Conservation (phyloP, 78 protist genomes). For the Parvularia atlantis region DNA sequence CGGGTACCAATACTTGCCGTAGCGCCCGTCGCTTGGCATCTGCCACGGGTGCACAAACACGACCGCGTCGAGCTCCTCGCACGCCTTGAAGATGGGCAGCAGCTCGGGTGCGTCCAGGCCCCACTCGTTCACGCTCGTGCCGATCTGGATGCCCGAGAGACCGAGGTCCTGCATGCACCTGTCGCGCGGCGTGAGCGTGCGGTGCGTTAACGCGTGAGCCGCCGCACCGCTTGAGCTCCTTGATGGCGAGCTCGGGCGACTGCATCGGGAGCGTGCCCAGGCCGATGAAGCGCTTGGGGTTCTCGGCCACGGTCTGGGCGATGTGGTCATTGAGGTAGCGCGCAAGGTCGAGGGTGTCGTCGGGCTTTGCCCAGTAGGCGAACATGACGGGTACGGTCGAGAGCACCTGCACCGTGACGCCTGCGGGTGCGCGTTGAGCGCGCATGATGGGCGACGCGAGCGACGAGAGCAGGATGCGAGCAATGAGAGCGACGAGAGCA, state of each 20-base stretch:
- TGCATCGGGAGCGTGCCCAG: conserved; percentile 89
- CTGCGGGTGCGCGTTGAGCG: no score
- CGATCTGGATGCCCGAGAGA: conserved; percentile 24
- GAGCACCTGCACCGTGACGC: conserved; percentile 68
- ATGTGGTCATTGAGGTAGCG: conserved; percentile 80
- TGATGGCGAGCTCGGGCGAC: conserved; percentile 58
- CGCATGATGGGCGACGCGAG: no score
- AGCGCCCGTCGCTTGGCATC: conserved; percentile 45
- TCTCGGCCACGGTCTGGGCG: conserved; percentile 38
- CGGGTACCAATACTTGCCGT: conserved; percentile 49
- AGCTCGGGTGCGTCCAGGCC: conserved; percentile 62
- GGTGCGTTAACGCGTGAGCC: no score
- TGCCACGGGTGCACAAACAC: conserved; percentile 93
- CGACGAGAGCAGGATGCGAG: no score
- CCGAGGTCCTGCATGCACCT: conserved; percentile 35
- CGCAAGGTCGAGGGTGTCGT: conserved; percentile 58
- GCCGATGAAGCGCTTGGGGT: conserved; percentile 78
- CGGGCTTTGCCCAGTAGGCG: conserved; percentile 77
- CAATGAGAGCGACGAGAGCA: no score
- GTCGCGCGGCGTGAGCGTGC: no score
- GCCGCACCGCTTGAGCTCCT: no score
- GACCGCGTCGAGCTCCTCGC: conserved; percentile 38
- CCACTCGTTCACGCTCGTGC: conserved; percentile 66
- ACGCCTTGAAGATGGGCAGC: conserved; percentile 55
- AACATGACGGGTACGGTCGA: conserved; percentile 75